phyloP scores from a whole-genome alignment of 257 asterid genomes.

The Nicotiana noctiflora region DNA sequence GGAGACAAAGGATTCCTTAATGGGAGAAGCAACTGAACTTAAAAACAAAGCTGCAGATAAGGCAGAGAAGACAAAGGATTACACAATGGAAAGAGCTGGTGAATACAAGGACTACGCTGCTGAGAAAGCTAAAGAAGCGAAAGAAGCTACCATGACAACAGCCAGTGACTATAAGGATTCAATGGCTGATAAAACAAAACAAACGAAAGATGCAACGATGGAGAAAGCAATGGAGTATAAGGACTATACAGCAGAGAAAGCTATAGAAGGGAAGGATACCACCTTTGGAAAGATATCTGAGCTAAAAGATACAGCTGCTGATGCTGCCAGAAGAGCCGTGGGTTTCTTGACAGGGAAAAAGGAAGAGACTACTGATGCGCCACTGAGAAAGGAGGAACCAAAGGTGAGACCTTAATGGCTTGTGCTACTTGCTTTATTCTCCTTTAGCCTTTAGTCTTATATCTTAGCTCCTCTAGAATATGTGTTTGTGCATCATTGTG shows the following conservation, averaged over 20 bases:
- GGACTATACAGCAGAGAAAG: constrained; percentile 42
- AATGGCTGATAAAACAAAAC: constrained; percentile 10
- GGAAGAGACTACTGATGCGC: constrained; percentile 18
- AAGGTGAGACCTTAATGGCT: neutral
- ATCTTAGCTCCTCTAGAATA: neutral
- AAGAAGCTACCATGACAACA: neutral
- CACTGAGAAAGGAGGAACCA: neutral
- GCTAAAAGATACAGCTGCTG: constrained; percentile 53
- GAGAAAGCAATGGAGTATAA: constrained; percentile 26
- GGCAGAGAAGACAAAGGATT: constrained; percentile 3
- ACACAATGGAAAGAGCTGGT: neutral
- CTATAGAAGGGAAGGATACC: constrained; percentile 46
- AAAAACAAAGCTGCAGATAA: constrained; percentile 20
- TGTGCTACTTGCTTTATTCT: neutral
- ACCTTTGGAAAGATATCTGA: constrained; percentile 40
- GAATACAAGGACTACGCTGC: constrained; percentile 4
- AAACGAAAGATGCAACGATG: constrained; percentile 8
- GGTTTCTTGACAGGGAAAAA: constrained; percentile 54
- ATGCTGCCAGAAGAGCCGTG: constrained; percentile 46
- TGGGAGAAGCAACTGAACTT: neutral
- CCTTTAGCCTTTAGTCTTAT: neutral
- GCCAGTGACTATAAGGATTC: constrained; percentile 8
- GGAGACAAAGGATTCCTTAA: constrained; percentile 12
- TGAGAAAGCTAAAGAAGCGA: neutral
- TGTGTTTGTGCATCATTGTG: neutral